Conservation (phyloP, 768 basidiomycete genomes). For the Floccularia luteovirens region DNA sequence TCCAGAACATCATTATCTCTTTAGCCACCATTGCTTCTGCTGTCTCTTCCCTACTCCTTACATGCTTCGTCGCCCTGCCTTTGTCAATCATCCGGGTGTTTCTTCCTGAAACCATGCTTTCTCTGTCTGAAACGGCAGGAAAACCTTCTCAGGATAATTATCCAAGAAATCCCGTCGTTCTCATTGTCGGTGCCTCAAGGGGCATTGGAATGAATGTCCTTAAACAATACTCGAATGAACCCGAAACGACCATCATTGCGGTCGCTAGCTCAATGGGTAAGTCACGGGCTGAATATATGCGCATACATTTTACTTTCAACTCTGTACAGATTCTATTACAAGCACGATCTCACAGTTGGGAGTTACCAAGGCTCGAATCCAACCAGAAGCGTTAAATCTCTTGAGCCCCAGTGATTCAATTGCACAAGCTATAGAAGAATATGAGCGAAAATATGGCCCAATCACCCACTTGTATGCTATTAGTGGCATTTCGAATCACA, state of each 20-base stretch:
- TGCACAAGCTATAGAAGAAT: conserved; percentile 9
- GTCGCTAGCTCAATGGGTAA: conserved; percentile 16
- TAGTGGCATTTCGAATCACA: conserved; percentile 15
- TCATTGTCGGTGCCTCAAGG: conserved; percentile 18
- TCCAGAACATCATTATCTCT: conserved; percentile 20
- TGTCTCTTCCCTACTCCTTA: conserved; percentile 12
- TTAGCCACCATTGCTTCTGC: conserved; percentile 10
- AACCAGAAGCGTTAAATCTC: conserved; percentile 16
- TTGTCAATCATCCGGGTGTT: conserved; percentile 9
- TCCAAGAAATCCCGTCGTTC: conserved; percentile 13
- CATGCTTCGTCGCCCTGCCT: conserved; percentile 13
- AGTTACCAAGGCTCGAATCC: conserved; percentile 6
- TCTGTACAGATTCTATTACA: no score
- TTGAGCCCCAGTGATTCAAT: conserved; percentile 11
- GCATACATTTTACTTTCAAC: no score
- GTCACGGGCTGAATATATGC: conserved; percentile 2
- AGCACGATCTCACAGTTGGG: no score
- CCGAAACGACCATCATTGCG: conserved; percentile 17
- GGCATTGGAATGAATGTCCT: conserved; percentile 21
- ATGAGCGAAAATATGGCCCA: conserved; percentile 19
- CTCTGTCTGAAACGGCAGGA: not conserved
- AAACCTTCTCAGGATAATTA: not conserved
- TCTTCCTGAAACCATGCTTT: no score
- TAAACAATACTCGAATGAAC: conserved; percentile 16
- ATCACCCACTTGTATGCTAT: conserved; percentile 23